Conservation (phyloP, 164 flowering plant species). For the Nelumbo lutea region DNA sequence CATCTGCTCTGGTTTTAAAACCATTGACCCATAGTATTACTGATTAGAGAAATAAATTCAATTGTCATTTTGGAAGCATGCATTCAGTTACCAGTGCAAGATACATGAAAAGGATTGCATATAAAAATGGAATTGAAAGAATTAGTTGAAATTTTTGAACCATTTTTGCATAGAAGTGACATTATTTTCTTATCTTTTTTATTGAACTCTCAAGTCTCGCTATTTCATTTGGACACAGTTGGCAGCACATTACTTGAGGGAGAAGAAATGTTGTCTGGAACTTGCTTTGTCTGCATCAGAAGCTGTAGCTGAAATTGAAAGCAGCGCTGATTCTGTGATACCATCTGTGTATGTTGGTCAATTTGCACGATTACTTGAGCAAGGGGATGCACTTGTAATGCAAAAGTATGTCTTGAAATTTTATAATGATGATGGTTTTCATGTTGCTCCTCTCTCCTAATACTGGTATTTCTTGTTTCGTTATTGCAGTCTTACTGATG, state of each 20-base stretch:
- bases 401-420: constrained; percentile 52
- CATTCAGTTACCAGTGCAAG: no score
- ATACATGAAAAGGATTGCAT: no score
- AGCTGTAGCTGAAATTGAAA: constrained; percentile 36
- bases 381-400: constrained; percentile 48
- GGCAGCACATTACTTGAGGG: constrained; percentile 79
- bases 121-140: no score
- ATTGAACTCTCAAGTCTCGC: neutral
- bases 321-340: constrained; percentile 60
- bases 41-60: no score
- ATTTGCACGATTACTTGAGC: constrained; percentile 67
- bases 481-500: constrained; percentile 73
- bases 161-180: no score
- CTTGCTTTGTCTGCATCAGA: constrained; percentile 54
- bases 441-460: constrained; percentile 1
- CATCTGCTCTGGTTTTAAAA: no score
- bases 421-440: neutral
- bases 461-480: constrained; percentile 16
- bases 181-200: no score
- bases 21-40: no score
- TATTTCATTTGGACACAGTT: constrained; percentile 41
- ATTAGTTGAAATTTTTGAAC: no score
- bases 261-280: constrained; percentile 68
- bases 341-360: constrained; percentile 88
- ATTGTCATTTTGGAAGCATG: no score